A percentile compares a stretch with the other conserved stretches of the same genome.
Evolutionary conservation across 2,329 filamentous ascomycete genomes (phyloP).

Genomic region (Claviceps quebecensis): DNA sequence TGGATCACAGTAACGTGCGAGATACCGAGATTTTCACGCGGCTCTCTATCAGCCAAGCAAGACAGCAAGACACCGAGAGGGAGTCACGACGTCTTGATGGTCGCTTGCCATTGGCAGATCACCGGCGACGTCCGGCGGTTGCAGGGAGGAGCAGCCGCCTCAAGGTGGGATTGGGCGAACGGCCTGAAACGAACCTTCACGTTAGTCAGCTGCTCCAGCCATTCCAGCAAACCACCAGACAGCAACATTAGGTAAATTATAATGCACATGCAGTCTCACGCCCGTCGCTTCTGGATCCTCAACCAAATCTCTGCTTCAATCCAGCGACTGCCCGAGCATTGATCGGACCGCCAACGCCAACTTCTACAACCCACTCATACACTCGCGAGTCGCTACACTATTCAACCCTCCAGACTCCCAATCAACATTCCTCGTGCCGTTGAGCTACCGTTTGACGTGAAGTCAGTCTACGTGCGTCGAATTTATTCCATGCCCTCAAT

Average conservation of each 20-base stretch:
- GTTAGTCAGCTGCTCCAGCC: no score
- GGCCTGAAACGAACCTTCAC: no score
- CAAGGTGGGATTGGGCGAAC: no score
- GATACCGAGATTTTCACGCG: not conserved
- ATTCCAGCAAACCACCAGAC: no score
- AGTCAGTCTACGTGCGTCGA: not conserved
- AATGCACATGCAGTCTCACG: not conserved
- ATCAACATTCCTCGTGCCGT: not conserved
- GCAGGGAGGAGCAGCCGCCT: no score
- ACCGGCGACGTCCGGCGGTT: no score
- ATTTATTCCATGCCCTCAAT: not conserved
- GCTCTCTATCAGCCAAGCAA: not conserved
- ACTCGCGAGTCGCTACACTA: not conserved
- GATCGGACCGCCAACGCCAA: constrained; percentile 1
- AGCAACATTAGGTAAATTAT: no score
- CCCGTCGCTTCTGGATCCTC: not conserved
- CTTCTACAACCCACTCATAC: not conserved
- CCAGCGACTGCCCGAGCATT: constrained; percentile 6
- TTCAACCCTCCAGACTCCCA: not conserved
- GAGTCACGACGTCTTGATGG: no score
- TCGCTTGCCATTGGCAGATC: no score
- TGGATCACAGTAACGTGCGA: not conserved
- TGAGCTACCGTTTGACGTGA: not conserved
- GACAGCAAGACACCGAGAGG: not conserved
- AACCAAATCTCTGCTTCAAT: constrained; percentile 1